Base-by-base conservation (phyloP, 2,329 filamentous ascomycete genomes). In the Verticillium nubilum region DNA sequence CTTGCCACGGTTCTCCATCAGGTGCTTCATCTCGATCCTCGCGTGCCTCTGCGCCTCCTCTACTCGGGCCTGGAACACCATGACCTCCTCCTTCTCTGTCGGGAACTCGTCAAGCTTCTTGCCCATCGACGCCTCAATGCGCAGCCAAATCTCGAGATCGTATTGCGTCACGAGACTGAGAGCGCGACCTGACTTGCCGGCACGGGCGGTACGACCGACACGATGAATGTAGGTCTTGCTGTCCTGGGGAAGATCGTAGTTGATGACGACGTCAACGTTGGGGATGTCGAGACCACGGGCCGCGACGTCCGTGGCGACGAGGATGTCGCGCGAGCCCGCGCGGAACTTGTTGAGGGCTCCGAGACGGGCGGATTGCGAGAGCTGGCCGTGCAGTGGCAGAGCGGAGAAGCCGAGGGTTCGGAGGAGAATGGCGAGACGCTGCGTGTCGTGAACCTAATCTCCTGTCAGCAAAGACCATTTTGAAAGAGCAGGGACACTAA, bases 251-350 rank as follows among this genome's bases (percentile, higher is more conserved):
- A 97, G 76, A 68, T 97, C 92, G 65, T 88, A 90, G 75, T 97
- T 97, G 65, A 97, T 73, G 2, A 97, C 91, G 0, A 94, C 77
- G 65, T 96, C 92, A 13, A 97, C 92, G n/a, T 86, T 89, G 13
- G 92, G 92, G 54, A 97, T 96, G 78, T 97, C 93, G 6, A 97
- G 81, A 80, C 93, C 94, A 71, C 93, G 87, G 1, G 93, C 91
- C 1, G 93, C 93, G n/a, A 97, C 91, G 72, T 97, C 93, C 0
- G 93, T 97, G 12, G 92, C 92, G 3, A 97, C 90, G 4, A 99
- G 84, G 42, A 99, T 94, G 65, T 96, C 86, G 50, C 92, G 83
- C n/a, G 83, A 85, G 7, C 88, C 86, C 3, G 89, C 81, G 58
- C 89, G 87, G 81, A 99, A 98, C 72, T 98, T 98, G 72, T 90